Evolutionary conservation across 495 filamentous ascomycete genomes (phyloP), one percentile per base, ranked within the genome.

Genomic region (Diplogelasinospora grovesii): DNA sequence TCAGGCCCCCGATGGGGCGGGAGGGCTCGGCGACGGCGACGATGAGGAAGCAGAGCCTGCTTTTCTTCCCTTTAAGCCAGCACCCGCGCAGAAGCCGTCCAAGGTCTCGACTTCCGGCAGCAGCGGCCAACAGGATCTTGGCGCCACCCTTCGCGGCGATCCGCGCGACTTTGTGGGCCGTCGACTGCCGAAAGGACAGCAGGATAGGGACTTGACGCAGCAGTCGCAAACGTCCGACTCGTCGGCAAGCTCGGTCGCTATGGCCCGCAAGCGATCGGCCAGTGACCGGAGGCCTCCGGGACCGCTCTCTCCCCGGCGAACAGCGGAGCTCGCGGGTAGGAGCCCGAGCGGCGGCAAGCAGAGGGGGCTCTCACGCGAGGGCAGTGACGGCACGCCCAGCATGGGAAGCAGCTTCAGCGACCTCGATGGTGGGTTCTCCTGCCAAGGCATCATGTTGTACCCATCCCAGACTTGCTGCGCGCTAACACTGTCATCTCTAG

Each of bases 321-420:
- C 73, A 0, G 68, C 69, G 3, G 78, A 81, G 43, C 49, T 79
- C 16, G 60, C 73, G 4, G 72, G 70, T n/a, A 65, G 72, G 11
- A 83, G 76, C 50, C 76, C 46, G 6, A 26, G 6, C 77, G 2
- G 65, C 65, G 2, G 65, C 65, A 39, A 50, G 26, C 56, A 60
- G 16, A 76, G 74, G 36, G 65, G 70, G 8, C 73, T 70, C 8
- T 68, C 66, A 10, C 71, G 77, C 36, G 82, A 86, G 26, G 73
- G 79, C 5, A 94, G 87, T 50, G 88, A 94, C 45, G 88, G 81
- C 3, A 89, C 86, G 2, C 92, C 89, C 0, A 98, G 93, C 50
- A 97, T 97, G 85, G 88, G 90, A 1, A 95, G 89, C 56, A 95
- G 89, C 58, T 98, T 94, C 56, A 95, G 89, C 60, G 92, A 98